These are phyloP conservation scores for Globisporangium parvum DNA, from an alignment of 352 stramenopile species.

Conservation along the genomic window DNA sequence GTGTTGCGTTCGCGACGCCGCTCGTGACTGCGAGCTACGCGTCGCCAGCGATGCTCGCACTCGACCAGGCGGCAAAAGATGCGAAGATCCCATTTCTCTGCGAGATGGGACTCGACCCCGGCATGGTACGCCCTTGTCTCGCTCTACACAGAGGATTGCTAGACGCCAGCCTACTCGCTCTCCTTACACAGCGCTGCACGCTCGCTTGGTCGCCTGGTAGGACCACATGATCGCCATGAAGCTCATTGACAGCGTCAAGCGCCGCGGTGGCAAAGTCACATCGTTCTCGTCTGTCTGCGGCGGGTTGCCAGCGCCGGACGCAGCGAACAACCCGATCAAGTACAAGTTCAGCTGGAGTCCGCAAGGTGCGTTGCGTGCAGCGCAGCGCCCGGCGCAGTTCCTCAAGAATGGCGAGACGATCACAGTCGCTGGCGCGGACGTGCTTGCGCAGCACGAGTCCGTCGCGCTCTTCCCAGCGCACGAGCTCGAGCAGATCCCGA, in stretches of 20 bases:
- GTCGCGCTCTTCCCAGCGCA: constrained; percentile 48
- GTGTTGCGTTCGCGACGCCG: constrained; percentile 48
- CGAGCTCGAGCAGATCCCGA: constrained; percentile 82
- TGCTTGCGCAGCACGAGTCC: constrained; percentile 39
- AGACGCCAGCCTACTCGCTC: no score
- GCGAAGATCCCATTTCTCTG: constrained; percentile 77
- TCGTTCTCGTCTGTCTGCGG: constrained; percentile 84
- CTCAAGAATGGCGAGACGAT: constrained; percentile 41
- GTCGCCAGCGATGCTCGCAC: constrained; percentile 58
- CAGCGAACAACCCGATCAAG: constrained; percentile 85
- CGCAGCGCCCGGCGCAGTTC: constrained; percentile 53
- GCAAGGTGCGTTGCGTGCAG: constrained; percentile 39
- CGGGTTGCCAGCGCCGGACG: constrained; percentile 79
- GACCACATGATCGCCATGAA: constrained; percentile 89
- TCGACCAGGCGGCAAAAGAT: constrained; percentile 37
- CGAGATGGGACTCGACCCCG: constrained; percentile 88
- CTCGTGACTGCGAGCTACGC: constrained; percentile 90
- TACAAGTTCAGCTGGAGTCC: constrained; percentile 93
- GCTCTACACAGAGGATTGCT: no score
- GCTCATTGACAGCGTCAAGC: constrained; percentile 82
- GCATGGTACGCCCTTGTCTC: constrained; percentile 36
- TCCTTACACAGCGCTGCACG: no score
- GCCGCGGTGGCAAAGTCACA: constrained; percentile 41
- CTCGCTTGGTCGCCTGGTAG: constrained; percentile 8
- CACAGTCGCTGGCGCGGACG: constrained; percentile 41